Conservation (phyloP, 208 protist genomes). For the Leishmania lainsoni region DNA sequence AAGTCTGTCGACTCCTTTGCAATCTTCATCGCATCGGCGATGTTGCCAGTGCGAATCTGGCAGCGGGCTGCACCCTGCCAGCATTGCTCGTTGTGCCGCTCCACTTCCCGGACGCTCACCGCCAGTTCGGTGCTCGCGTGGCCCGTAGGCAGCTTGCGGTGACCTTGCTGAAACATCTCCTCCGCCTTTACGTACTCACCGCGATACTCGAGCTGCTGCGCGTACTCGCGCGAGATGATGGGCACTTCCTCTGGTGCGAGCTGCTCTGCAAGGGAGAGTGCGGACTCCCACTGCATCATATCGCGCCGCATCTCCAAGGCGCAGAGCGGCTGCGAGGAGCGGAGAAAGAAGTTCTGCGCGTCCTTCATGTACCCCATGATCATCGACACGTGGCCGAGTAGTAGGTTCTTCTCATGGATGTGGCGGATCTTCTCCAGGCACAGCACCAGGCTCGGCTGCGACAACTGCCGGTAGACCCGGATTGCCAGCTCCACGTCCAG, state of each 20-base stretch:
- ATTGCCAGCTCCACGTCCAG: constrained; percentile 95
- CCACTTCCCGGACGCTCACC: constrained; percentile 69
- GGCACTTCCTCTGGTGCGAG: constrained; percentile 92
- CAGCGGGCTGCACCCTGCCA: constrained; percentile 88
- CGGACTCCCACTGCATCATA: constrained; percentile 97
- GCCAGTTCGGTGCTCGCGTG: constrained; percentile 80
- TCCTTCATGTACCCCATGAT: constrained; percentile 94
- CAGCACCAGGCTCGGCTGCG: constrained; percentile 92
- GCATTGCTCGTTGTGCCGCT: constrained; percentile 84
- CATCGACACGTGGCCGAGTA: constrained; percentile 95
- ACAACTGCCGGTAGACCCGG: constrained; percentile 92
- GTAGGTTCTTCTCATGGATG: constrained; percentile 94
- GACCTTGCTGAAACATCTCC: constrained; percentile 87
- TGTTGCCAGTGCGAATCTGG: constrained; percentile 86
- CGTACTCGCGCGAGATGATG: constrained; percentile 93
- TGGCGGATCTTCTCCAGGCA: constrained; percentile 91
- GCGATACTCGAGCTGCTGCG: constrained; percentile 95
- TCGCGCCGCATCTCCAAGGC: constrained; percentile 97
- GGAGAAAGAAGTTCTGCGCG: constrained; percentile 93
- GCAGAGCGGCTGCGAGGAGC: constrained; percentile 88
- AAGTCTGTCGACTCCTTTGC: constrained; percentile 73
- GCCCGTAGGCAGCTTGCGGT: constrained; percentile 65
- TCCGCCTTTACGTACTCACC: constrained; percentile 92
- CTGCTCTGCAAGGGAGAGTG: constrained; percentile 91
- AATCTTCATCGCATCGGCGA: constrained; percentile 83